Percentiles rank a stretch among this genome's conserved stretches.
phyloP scores from a whole-genome alignment of 2,329 filamentous ascomycete species.

The Paecilomyces dactylethromorphus region DNA sequence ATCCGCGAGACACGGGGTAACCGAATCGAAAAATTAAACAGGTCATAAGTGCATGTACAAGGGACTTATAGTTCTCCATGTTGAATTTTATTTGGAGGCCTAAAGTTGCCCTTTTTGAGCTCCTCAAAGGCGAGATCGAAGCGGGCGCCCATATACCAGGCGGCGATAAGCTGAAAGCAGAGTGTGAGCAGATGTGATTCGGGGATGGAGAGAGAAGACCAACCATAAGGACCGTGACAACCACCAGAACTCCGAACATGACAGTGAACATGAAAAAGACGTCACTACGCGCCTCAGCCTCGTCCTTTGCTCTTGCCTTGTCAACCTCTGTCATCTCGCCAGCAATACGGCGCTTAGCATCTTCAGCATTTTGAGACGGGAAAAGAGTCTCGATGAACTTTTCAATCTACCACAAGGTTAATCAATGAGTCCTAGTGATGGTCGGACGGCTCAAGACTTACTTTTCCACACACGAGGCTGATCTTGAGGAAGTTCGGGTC shows the following conservation, averaged over 20 bases:
- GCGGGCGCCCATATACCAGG: conserved; percentile 73
- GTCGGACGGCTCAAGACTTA: conserved; percentile 34
- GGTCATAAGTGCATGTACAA: conserved; percentile 22
- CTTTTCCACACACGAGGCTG: conserved; percentile 81
- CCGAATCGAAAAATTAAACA: conserved; percentile 8
- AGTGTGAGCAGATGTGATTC: not conserved
- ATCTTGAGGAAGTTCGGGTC: conserved; percentile 92
- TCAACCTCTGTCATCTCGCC: conserved; percentile 54
- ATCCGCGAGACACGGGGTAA: conserved; percentile 14
- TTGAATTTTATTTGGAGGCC: conserved; percentile 26
- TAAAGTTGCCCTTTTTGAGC: conserved; percentile 45
- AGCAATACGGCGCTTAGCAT: conserved; percentile 37
- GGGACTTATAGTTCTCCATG: conserved; percentile 37
- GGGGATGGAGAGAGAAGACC: conserved; percentile 23
- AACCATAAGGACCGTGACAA: conserved; percentile 78
- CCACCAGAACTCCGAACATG: conserved; percentile 63
- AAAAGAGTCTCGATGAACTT: conserved; percentile 93
- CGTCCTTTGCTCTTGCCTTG: conserved; percentile 43
- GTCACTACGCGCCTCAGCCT: conserved; percentile 48
- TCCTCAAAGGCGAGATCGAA: conserved; percentile 65
- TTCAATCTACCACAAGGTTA: conserved; percentile 59
- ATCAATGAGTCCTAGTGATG: not conserved
- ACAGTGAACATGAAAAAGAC: conserved; percentile 59
- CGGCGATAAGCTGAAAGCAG: conserved; percentile 24
- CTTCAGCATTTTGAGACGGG: conserved; percentile 70